Evolutionary conservation across 2,329 filamentous ascomycete species (phyloP).

Genomic region (Clonostachys solani): DNA sequence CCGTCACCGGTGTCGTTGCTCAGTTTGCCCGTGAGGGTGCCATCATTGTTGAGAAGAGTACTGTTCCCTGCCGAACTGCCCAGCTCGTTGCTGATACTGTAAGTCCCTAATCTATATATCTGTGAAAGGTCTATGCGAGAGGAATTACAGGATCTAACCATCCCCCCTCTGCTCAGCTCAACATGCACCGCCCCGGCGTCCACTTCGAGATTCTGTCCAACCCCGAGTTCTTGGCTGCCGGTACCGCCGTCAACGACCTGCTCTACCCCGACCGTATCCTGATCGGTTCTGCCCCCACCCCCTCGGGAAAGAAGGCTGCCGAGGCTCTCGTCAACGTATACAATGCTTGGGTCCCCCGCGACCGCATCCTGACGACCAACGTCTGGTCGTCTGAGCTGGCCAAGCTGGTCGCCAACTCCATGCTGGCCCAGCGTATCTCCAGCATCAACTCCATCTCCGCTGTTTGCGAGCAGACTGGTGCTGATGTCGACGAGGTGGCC

Average conservation of each 20-base stretch:
- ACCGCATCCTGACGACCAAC: constrained; percentile 67
- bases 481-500: constrained; percentile 70
- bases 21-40: constrained; percentile 60
- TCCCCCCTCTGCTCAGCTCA: constrained; percentile 31
- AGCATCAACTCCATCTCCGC: constrained; percentile 81
- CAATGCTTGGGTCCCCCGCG: constrained; percentile 62
- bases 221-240: constrained; percentile 77
- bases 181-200: constrained; percentile 55
- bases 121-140: too few relatives aligned
- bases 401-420: constrained; percentile 75
- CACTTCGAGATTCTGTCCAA: constrained; percentile 76
- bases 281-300: constrained; percentile 64
- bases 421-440: constrained; percentile 76
- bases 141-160: too few relatives aligned
- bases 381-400: constrained; percentile 75
- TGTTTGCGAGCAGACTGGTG: constrained; percentile 72
- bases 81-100: constrained; percentile 66
- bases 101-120: constrained; percentile 15
- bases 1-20: constrained; percentile 64
- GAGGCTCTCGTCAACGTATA: constrained; percentile 63
- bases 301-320: constrained; percentile 57
- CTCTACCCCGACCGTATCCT: constrained; percentile 69
- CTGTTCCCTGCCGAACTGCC: constrained; percentile 72
- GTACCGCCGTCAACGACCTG: constrained; percentile 69
- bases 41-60: constrained; percentile 79